Evolutionary conservation across 495 filamentous ascomycete genomes (phyloP), one percentile per base, ranked within the genome.

Genomic region (Neurospora sp.): DNA sequence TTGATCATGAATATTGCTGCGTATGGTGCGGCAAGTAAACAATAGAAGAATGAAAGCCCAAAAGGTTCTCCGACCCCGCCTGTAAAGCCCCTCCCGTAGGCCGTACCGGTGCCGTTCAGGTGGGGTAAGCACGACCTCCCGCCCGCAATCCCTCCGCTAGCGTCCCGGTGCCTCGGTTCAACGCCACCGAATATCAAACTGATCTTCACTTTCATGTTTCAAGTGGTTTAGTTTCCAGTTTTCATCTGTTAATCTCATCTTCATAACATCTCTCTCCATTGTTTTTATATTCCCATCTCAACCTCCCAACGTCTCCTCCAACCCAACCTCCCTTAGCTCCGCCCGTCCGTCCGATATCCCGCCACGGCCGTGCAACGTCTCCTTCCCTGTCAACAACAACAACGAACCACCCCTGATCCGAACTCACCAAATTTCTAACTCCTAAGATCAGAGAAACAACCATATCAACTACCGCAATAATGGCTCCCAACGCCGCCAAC

Each of bases 381-480:
- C 54, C 27, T 18, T 66, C 27, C 27, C 27, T 35, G 12, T 31
- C 11, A 4, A 20, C 42, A 20, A n/a, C 42, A 54, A 54, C 20
- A 27, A 54, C 1, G 31, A 35, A 27, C 1, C 46, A 2, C 46
- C 46, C 27, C 31, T 2, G 6, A 66, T 35, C 7, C 14, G 54
- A 66, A 66, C 54, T 35, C 23, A 35, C 27, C 23, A 31, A 62
- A 2, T 5, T 35, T 5, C 35, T 0, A 35, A 35, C 31, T 35
- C 31, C 31, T 1, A 35, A 35, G 31, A 35, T 7, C 54, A 31
- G 27, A 66, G 27, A 27, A 41, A 16, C 20, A 35, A 73, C 31
- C 37, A 42, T 18, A 48, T 0, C 38, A 71, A 69, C 48, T n/a
- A 20, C 31, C 54, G 31, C 39, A 72, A 72, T 73, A 75, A 74